Evolutionary conservation across 257 asterid genomes (phyloP), one percentile per base, ranked within the genome.

Genomic region (Solanum medicagineum): DNA sequence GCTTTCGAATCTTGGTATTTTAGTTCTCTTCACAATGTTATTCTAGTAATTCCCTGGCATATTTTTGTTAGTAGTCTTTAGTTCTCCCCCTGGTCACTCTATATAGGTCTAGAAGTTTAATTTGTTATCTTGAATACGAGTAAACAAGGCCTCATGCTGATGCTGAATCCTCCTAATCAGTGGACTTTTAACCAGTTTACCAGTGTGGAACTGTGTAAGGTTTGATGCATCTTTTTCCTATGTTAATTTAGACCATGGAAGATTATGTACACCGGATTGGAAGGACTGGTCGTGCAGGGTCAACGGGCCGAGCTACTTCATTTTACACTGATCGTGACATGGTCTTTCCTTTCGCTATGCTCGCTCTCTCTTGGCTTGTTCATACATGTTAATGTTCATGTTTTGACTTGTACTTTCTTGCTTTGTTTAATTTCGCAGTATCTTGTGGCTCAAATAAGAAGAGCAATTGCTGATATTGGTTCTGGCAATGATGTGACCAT

Each of bases 221-320:
- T 57, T 24, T 80, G 59, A 59, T 49, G 29, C 81, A 59, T 54
- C 81, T 80, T 51, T 51, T 69, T 51, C 85, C 85, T n/a, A 49
- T 32, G 16, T 87, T 54, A 86, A 85, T 86, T 62, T 85, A 92
- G 97, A 90, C 97, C 71, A 94, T 94, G 98, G 98, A 95, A 90
- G 97, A 95, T 87, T 95, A 94, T 83, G 97, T 95, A 45, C 98
- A 94, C 89, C 93, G 98, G 56, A 92, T 95, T 85, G 98, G 98
- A 82, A 90, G 98, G 87, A 95, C 98, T 17, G 98, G 98, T 74
- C 98, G 98, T 85, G 98, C 98, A 17, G 98, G 98, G 74, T 90
- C 97, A 77, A 93, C 98, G 36, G 98, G 98, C 86, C 92, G 88
- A 89, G 97, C 98, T 77, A 93, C 98, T 55, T 94, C 98, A 12